These are phyloP conservation scores for Pseudocercospora macadamiae DNA, from an alignment of 2,329 filamentous ascomycete genomes.

Conservation along the genomic window DNA sequence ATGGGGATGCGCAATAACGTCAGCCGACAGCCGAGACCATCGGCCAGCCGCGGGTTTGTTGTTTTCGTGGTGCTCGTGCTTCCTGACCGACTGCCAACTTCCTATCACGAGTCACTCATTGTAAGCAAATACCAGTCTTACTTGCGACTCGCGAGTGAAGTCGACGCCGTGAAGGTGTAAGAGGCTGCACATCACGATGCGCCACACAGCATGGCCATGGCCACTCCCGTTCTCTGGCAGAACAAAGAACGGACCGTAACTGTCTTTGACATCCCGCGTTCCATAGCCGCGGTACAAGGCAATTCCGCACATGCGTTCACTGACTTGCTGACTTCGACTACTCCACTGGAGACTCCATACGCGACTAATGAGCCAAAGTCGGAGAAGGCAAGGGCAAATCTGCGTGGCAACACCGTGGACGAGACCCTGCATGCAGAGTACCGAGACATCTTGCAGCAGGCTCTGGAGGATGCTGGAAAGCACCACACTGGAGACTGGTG, in stretches of 20 bases:
- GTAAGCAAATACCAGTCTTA: no score
- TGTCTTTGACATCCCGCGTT: conserved; percentile 70
- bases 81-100: conserved; percentile 2
- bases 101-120: conserved; percentile 3
- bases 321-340: conserved; percentile 51
- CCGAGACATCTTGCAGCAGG: conserved; percentile 42
- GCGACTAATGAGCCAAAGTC: conserved; percentile 61
- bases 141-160: no score
- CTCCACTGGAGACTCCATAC: conserved; percentile 52
- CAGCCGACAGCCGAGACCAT: not conserved
- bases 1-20: not conserved
- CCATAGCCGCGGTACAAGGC: conserved; percentile 68
- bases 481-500: conserved; percentile 40
- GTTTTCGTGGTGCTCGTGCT: not conserved
- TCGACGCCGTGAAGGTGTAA: no score
- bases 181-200: not conserved
- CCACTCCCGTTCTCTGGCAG: conserved; percentile 56
- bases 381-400: conserved; percentile 47
- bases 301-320: conserved; percentile 43
- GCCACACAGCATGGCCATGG: conserved; percentile 18
- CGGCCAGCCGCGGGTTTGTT: not conserved
- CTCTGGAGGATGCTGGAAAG: conserved; percentile 40
- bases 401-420: conserved; percentile 38
- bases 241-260: conserved; percentile 55
- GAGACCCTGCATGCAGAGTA: conserved; percentile 43